Conservation (phyloP, 2,329 filamentous ascomycete species). For the Epichloe scottii region DNA sequence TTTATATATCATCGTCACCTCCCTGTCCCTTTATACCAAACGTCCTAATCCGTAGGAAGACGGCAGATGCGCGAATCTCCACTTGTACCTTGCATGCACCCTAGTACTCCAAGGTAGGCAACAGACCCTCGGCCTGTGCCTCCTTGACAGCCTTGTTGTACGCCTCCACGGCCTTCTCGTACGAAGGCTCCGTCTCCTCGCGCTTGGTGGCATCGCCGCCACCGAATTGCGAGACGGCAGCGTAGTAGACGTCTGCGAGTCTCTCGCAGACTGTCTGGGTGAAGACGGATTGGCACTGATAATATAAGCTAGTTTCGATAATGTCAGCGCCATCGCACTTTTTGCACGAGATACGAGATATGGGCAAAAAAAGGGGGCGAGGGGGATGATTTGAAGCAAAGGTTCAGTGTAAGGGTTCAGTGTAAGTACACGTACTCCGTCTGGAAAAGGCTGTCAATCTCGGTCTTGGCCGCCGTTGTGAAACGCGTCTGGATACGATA, state of each 20-base stretch:
- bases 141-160: constrained; percentile 24
- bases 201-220: constrained; percentile 19
- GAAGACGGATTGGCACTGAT: constrained; percentile 19
- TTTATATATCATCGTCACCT: neutral
- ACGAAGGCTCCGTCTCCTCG: constrained; percentile 17
- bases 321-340: too few species aligned
- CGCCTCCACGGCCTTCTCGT: constrained; percentile 21
- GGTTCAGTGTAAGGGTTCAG: too few species aligned
- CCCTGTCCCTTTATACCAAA: too few species aligned
- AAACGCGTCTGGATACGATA: constrained; percentile 37
- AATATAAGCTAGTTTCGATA: constrained; percentile 18
- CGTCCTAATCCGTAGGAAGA: too few species aligned
- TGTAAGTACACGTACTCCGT: constrained; percentile 21
- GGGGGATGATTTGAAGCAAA: too few species aligned
- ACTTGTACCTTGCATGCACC: neutral
- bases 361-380: neutral
- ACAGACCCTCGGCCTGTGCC: constrained; percentile 21
- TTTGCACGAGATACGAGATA: too few species aligned
- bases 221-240: constrained; percentile 25
- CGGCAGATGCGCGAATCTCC: neutral
- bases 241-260: constrained; percentile 29
- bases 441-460: constrained; percentile 39
- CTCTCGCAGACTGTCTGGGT: constrained; percentile 16
- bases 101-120: constrained; percentile 11
- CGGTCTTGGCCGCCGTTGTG: constrained; percentile 25